Base-by-base conservation (phyloP, 1,284 basidiomycete species). In the Irpex lacteus region DNA sequence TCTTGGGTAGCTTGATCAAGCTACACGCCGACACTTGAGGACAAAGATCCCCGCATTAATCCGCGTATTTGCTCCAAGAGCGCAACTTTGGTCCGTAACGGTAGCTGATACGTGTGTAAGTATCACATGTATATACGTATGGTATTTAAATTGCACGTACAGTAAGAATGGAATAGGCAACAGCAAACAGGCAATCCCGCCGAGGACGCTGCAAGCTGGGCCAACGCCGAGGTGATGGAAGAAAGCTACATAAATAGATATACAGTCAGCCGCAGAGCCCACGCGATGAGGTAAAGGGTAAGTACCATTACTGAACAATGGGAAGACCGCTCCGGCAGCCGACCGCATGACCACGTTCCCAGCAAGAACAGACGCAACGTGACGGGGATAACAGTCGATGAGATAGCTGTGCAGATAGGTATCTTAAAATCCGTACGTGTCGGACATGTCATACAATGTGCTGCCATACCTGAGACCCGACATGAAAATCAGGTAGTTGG, bases 341-440 rank as follows among this genome's bases (percentile, higher is more conserved):
- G 74, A 75, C 7, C 79, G 70, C 63, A 77, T 70, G 26, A 80
- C 65, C 59, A 74, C 76, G 61, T 77, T 78, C 6, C 76, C 75
- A 2, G 79, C 78, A 21, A 81, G 71, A 9, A 79, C 76, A 13
- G 74, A 75, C 11, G 77, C 78, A 0, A 75, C 74, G 63, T 78
- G 72, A 26, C 67, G 67, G 2, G 76, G 74, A 65, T 80, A 77
- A 34, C 75, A 71, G 52, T 74, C 72, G 3, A 60, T 52, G 5
- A 66, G 38, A 38, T 66, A 66, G 56, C 65, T 66, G 49, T n/a
- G 7, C 9, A 36, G 18, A 34, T 11, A 38, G 9, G 6, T 26
- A 52, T 32, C 9, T 44, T 6, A 55, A 40, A 2, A 6, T 7
- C 8, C 11, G 32, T 38, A 44, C 11, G 8, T 9, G 8, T 44